phyloP scores from a whole-genome alignment of 192 early-diverging fungal genomes.

The Linnemannia zychae region DNA sequence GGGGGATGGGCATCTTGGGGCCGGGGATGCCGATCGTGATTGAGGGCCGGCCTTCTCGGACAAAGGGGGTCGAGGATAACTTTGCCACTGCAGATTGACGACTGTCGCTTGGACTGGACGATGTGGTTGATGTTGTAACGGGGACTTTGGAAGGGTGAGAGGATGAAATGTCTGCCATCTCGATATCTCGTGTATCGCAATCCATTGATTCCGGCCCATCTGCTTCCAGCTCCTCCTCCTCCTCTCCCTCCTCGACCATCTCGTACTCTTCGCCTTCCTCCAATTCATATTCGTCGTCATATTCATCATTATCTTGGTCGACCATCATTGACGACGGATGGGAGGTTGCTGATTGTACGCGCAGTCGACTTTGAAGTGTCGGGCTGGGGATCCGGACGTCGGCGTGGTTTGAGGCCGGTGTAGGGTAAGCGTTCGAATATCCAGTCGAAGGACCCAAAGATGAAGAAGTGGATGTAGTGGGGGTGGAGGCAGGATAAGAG shows the following conservation, averaged over 20 bases:
- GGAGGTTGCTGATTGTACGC: not conserved
- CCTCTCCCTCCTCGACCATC: slow-evolving; percentile 17
- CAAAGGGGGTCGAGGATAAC: not conserved
- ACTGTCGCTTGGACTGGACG: not conserved
- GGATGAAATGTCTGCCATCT: slow-evolving; percentile 32
- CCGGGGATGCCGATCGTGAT: slow-evolving; percentile 5
- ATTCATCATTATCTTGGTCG: slow-evolving; percentile 13
- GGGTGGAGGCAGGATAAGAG: slow-evolving; percentile 20
- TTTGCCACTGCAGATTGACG: not conserved
- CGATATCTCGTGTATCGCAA: slow-evolving; percentile 24
- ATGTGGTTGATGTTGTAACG: not conserved
- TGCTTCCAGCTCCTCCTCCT: slow-evolving; percentile 8
- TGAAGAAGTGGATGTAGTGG: not conserved
- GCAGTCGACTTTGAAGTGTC: not conserved
- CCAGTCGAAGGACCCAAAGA: slow-evolving; percentile 15
- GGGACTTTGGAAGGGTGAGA: slow-evolving; percentile 23
- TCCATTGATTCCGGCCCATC: not conserved
- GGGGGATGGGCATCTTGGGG: slow-evolving; percentile 7
- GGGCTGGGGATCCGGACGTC: slow-evolving; percentile 18
- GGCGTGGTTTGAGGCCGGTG: slow-evolving; percentile 18
- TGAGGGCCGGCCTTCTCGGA: not conserved
- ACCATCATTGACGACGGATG: not conserved
- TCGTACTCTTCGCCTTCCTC: slow-evolving; percentile 23
- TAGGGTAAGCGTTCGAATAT: slow-evolving; percentile 28
- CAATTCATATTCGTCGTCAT: slow-evolving; percentile 34